Evolutionary conservation across 2,329 filamentous ascomycete genomes (phyloP), one percentile per base, ranked within the genome.

Genomic region (Penicillium sp.): DNA sequence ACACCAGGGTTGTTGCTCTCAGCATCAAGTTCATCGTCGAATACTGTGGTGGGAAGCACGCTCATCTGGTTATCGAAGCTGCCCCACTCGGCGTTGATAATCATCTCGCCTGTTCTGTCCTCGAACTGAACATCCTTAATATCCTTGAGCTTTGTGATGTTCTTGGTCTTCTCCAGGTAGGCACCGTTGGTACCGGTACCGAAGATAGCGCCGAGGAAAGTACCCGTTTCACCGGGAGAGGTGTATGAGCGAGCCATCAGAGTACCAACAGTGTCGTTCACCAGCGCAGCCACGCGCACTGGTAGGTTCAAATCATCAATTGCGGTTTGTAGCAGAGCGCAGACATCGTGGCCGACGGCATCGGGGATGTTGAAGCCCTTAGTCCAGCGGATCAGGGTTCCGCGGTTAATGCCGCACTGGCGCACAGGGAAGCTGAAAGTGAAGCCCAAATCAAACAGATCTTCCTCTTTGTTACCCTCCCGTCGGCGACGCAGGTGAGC

Each of bases 301-400:
- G 93, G 93, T 6, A 99, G 81, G 52, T 83, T 78, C 33, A 96
- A 81, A 53, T 82, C 82, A 72, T 97, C 89, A 62, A 99, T 91
- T 71, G 96, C 93, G 16, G 77, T 75, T 73, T 99, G 93, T 30
- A 99, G 79, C 55, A 99, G 76, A 35, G 83, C 86, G 70, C 93
- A 99, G 28, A 99, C 91, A 69, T 99, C 93, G 72, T 96, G 87
- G 62, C 92, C 93, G 50, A 99, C 73, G 1, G 91, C 88, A 67
- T 97, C 93, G n/a, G 84, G 81, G 59, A 99, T 97, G 67, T 97
- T 89, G 68, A 96, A 99, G 44, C 93, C 93, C 77, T 99, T 99
- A 50, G 93, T 99, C 93, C 93, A 99, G 61, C 93, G 84, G 72
- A 96, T 93, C 46, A 99, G 79, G 49, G 85, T 87, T 53, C 93